Evolutionary conservation across 164 flowering plant species (phyloP).

Genomic region (Akebia trifoliata): DNA sequence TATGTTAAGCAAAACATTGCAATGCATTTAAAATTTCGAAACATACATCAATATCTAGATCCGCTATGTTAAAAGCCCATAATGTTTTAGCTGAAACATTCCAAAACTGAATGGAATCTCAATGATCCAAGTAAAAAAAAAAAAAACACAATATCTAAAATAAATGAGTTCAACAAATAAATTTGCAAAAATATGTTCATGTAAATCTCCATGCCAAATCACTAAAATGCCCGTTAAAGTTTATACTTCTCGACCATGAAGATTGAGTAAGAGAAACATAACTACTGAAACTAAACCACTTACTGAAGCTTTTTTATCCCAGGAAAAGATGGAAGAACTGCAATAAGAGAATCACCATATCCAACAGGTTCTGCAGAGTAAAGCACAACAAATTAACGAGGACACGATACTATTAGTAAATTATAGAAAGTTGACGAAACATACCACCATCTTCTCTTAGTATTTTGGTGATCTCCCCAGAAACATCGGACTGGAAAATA

Average conservation of each 20-base stretch:
- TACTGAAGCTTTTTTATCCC: conserved; percentile 80
- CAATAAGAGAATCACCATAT: conserved; percentile 75
- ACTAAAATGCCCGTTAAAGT: too few relatives aligned
- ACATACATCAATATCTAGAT: too few relatives aligned
- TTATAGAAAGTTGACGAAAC: conserved; percentile 11
- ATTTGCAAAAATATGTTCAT: too few relatives aligned
- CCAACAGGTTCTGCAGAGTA: conserved; percentile 67
- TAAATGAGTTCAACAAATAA: too few relatives aligned
- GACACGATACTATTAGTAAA: neutral
- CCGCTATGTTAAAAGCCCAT: too few relatives aligned
- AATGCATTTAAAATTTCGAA: too few relatives aligned
- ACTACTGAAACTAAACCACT: neutral
- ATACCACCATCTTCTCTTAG: conserved; percentile 74
- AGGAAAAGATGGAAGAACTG: conserved; percentile 75
- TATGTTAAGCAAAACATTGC: too few relatives aligned
- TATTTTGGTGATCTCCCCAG: conserved; percentile 73
- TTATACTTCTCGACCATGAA: neutral
- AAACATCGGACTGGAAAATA: conserved; percentile 47
- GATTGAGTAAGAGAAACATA: neutral
- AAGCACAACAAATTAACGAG: conserved; percentile 10
- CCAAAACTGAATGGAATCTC: too few relatives aligned
- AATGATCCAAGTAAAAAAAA: too few relatives aligned
- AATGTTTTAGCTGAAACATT: too few relatives aligned
- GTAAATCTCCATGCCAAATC: too few relatives aligned
- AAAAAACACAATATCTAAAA: too few relatives aligned